Conservation (phyloP, 768 basidiomycete species). For the Kondoa subrosea region DNA sequence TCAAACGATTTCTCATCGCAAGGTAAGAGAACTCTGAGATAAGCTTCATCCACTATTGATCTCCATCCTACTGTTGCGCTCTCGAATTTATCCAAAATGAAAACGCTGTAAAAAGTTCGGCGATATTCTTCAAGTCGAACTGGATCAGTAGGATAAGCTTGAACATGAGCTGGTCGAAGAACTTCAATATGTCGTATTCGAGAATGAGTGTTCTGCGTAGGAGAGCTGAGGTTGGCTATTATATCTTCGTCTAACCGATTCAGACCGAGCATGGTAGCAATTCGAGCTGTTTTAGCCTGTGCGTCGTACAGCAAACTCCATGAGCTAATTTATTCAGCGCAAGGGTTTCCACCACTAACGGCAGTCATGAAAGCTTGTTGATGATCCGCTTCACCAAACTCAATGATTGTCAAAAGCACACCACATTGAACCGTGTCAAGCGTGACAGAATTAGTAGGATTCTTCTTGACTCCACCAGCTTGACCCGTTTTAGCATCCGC, state of each 20-base stretch:
- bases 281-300: constrained; percentile 16
- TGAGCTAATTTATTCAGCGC: neutral
- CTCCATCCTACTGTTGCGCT: constrained; percentile 21
- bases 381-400: constrained; percentile 22
- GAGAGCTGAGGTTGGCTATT: constrained; percentile 5
- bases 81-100: constrained; percentile 23
- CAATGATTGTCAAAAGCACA: constrained; percentile 14
- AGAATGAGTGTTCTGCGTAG: neutral
- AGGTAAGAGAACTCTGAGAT: constrained; percentile 22
- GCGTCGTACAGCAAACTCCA: too few species aligned
- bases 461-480: too few species aligned
- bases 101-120: constrained; percentile 21
- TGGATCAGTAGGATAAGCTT: constrained; percentile 18
- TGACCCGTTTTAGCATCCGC: constrained; percentile 5
- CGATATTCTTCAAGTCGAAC: constrained; percentile 22
- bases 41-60: constrained; percentile 15
- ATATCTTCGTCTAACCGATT: constrained; percentile 25
- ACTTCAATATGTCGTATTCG: constrained; percentile 3
- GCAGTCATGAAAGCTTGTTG: constrained; percentile 21
- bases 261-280: constrained; percentile 24
- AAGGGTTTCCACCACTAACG: neutral
- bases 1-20: constrained; percentile 20
- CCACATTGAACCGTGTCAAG: constrained; percentile 20
- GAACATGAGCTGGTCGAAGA: constrained; percentile 21
- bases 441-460: too few species aligned